Evolutionary conservation across 106 monocot species (phyloP), one percentile per base, ranked within the genome.

Genomic region (Triglochin maritima): DNA sequence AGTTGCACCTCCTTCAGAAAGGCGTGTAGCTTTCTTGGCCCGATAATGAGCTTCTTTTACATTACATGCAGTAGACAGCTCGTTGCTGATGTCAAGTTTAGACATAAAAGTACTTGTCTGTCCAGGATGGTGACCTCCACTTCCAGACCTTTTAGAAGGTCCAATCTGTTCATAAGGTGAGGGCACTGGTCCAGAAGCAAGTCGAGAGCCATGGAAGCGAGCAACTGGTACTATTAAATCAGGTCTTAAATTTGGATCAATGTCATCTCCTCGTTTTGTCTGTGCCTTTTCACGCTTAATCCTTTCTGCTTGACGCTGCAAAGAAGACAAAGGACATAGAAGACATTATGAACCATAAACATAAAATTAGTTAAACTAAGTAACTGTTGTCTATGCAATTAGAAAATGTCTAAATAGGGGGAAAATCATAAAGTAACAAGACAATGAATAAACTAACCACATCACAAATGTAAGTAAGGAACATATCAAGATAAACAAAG

Each of bases 221-320:
- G 79, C 66, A 75, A 98, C 80, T 57, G 88, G 81, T 12, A 98
- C 98, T 53, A 98, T 76, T 60, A 71, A 59, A 9, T 92, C 86
- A 57, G 81, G 80, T 16, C 79, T 82, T 48, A 92, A 51, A 16
- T 77, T 74, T 42, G 98, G 98, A 65, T 98, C 86, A 65, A 82
- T 60, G 67, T 98, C 91, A 82, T 98, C 92, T 57, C 98, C 85
- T 67, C 92, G 70, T 69, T 71, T 88, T 77, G 86, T 78, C 59
- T 98, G 91, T 14, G 71, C 80, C 71, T 92, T 98, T 47, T 84
- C 88, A 11, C 98, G 85, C 74, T 83, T 92, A 54, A 82, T 84
- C 80, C 98, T 91, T 59, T 98, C 92, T 16, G 91, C 74, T 81
- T 98, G 98, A 46, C 98, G 85, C 98, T 98, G 76, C 9, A 75